Base-by-base conservation (phyloP, 768 basidiomycete species). In the Lactifluus piperatus region DNA sequence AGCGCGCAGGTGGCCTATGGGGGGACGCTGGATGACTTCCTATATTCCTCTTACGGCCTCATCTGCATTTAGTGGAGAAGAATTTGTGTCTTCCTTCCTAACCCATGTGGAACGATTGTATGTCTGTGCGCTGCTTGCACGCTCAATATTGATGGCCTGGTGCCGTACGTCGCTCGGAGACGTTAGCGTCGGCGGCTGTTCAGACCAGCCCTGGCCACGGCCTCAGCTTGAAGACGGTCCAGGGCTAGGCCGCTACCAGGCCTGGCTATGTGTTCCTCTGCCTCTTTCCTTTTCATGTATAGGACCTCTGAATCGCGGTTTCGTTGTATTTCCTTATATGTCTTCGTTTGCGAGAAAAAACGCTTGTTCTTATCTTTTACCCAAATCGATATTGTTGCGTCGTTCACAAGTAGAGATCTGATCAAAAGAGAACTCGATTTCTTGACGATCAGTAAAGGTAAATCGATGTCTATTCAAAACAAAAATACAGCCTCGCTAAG, bases 1-100 rank as follows among this genome's bases (percentile, higher is more conserved):
- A 53, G 30, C 54, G 57, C 4, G 52, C 58, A 27, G 51, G 62
- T 49, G 62, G 64, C 9, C 51, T 64, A 27, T 64, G 64, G 64
- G 64, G 64, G 5, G 56, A 58, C 37, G 62, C 57, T 4, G 64
- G 64, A 56, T 64, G 48, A 63, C 53, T 39, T 24, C 27, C 9
- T 18, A 32, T 45, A 13, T 51, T 56, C 48, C 18, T 52, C 27
- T 13, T 18, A 36, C n/a, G 43, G 36, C 30, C 29, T 39, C 27
- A 50, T 51, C 29, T 58, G 46, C 57, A 41, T 20, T n/a, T 41
- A 51, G 44, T 46, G 49, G 54, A 56, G 54, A 56, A 47, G 51
- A 46, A 47, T 41, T 26, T 13, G n/a, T 41, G 43, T 51, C 54
- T 56, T 56, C 55, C 41, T 49, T 51, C 30, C 44, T 46, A 39